Evolutionary conservation across 306 rosid genomes (phyloP), one percentile per base, ranked within the genome.

Genomic region (Vicia faba): DNA sequence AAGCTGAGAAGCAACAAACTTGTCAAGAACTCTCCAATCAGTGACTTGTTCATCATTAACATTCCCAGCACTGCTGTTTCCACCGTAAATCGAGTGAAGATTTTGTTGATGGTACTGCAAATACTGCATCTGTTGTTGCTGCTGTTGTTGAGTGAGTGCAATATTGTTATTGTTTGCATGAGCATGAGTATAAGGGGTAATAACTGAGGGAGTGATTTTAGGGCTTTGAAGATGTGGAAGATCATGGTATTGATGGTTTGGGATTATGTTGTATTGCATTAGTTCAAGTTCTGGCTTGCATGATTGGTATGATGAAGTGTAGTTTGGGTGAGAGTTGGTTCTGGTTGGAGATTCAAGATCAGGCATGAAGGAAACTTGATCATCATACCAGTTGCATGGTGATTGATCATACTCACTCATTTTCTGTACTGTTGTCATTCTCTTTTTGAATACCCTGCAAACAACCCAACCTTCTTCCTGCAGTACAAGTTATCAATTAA

Each of bases 391-490:
- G 72, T 80, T 68, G 60, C 79, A 72, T 8, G 87, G 80, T 61
- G 97, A 88, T 18, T 38, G 49, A 5, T 84, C 96, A 28, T 84
- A 88, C 11, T 91, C 96, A 1, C 84, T 86, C 74, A 86, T 19
- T 70, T 82, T 91, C 51, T 83, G 64, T 68, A 78, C 65, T 55
- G 85, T 77, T 16, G 89, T 29, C 82, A 88, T 46, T 69, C 86
- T 29, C 82, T 91, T 91, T 85, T 83, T 91, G 84, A 88, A 88
- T 65, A 91, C 93, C 64, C 93, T 83, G 49, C 97, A 88, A n/a
- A 84, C 97, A 61, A 81, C 96, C 96, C 97, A 91, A 11, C 96
- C 96, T 83, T 88, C 96, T 80, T 88, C 87, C 87, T 83, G 84
- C 8, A 11, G 2, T 35, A 10, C 5, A 31, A 14, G 6, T 11